Conservation (phyloP, 306 rosid species). For the Inga oerstediana region DNA sequence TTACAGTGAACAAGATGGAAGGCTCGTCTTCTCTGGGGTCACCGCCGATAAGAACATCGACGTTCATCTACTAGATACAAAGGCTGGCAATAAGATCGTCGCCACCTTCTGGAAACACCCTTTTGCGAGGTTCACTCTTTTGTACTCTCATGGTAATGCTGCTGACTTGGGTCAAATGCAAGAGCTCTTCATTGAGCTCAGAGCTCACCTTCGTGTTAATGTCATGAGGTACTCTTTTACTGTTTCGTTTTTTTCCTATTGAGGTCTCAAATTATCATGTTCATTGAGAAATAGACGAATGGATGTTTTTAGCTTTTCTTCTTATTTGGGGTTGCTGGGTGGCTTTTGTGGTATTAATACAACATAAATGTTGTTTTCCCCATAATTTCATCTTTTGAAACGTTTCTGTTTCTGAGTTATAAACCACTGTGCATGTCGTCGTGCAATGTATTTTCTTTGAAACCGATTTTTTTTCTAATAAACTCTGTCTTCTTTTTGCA, state of each 20-base stretch:
- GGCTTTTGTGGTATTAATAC: not conserved
- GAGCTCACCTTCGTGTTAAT: conserved; percentile 97
- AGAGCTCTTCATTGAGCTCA: conserved; percentile 89
- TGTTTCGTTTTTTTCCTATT: not conserved
- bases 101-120: conserved; percentile 95
- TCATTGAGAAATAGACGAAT: not conserved
- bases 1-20: conserved; percentile 54
- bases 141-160: conserved; percentile 98
- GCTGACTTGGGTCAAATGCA: conserved; percentile 98
- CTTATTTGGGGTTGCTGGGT: not conserved
- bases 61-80: conserved; percentile 69
- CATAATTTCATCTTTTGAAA: too few species aligned
- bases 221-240: conserved; percentile 66
- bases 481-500: not conserved
- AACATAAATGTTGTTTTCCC: too few species aligned
- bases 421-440: not conserved
- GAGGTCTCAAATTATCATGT: not conserved
- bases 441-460: not conserved
- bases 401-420: too few species aligned
- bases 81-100: conserved; percentile 73
- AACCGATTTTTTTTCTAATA: not conserved
- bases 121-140: conserved; percentile 73
- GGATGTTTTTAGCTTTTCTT: not conserved
- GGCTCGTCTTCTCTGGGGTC: conserved; percentile 65
- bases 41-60: conserved; percentile 72